These are phyloP conservation scores for Didymella glomerata DNA, from an alignment of 2,329 filamentous ascomycete species.

Conservation along the genomic window DNA sequence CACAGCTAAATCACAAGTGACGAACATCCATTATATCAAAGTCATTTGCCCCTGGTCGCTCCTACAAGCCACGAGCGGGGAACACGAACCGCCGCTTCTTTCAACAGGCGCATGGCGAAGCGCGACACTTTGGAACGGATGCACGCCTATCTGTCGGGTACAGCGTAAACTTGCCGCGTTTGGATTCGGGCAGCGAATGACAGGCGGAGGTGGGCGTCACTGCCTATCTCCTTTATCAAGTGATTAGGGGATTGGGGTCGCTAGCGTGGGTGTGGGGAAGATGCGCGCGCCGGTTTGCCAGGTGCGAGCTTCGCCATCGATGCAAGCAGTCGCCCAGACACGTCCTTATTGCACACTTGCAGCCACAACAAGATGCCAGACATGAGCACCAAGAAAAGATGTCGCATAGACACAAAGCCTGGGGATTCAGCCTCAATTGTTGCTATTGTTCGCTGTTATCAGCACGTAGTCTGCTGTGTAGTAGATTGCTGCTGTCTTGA, in stretches of 20 bases:
- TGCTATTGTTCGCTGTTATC: slow-evolving; percentile 6
- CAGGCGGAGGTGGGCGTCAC: slow-evolving; percentile 1
- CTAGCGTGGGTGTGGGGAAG: slow-evolving; percentile 22
- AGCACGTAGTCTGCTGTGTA: neutral
- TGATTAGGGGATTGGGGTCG: slow-evolving; percentile 14
- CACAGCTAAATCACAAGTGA: slow-evolving; percentile 8
- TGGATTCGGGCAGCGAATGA: slow-evolving; percentile 15
- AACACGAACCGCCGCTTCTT: slow-evolving; percentile 16
- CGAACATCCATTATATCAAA: slow-evolving; percentile 17
- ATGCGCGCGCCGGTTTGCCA: slow-evolving; percentile 3
- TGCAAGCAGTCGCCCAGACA: slow-evolving; percentile 8
- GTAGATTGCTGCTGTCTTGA: slow-evolving; percentile 16
- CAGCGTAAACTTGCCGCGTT: slow-evolving; percentile 19
- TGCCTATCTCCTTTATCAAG: slow-evolving; percentile 23
- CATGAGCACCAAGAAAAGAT: neutral
- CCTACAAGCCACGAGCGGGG: slow-evolving; percentile 19
- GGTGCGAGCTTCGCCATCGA: slow-evolving; percentile 7
- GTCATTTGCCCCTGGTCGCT: slow-evolving; percentile 6
- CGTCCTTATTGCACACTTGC: neutral
- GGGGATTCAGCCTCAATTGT: neutral
- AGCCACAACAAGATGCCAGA: neutral
- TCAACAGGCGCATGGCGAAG: slow-evolving; percentile 16
- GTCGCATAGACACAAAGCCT: neutral
- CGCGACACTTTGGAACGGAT: slow-evolving; percentile 6
- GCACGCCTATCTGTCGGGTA: slow-evolving; percentile 22